Conservation (phyloP, 2,329 filamentous ascomycete genomes). For the Ophiosphaerella narmari region DNA sequence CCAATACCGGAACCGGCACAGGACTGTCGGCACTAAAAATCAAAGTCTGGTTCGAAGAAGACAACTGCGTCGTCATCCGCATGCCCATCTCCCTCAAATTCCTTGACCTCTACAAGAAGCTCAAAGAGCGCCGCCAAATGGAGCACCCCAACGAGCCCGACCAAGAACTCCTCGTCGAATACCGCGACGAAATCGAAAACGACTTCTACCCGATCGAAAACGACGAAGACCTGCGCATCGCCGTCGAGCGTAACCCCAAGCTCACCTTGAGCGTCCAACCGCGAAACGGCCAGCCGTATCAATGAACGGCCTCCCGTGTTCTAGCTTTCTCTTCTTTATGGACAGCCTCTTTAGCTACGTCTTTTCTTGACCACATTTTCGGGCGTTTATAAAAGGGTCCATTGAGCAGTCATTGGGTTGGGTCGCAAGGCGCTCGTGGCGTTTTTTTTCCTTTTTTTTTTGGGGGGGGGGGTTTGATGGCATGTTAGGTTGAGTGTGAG, state of each 20-base stretch:
- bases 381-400: conserved; percentile 2
- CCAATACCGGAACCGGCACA: conserved; percentile 26
- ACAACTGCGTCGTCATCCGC: conserved; percentile 88
- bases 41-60: conserved; percentile 85
- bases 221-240: conserved; percentile 79
- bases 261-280: conserved; percentile 65
- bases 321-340: background rate
- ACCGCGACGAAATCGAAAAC: conserved; percentile 81
- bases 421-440: conserved; percentile 2
- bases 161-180: conserved; percentile 78
- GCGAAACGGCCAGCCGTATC: conserved; percentile 13
- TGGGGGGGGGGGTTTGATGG: too few relatives aligned
- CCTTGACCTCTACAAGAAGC: conserved; percentile 78
- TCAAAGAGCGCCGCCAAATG: conserved; percentile 82
- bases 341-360: background rate
- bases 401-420: background rate
- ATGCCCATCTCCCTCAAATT: conserved; percentile 81
- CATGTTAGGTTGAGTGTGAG: too few relatives aligned
- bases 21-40: conserved; percentile 69
- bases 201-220: conserved; percentile 75
- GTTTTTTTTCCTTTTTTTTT: background rate
- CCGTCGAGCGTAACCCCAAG: conserved; percentile 84
- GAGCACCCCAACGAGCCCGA: conserved; percentile 54
- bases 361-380: background rate
- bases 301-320: background rate